Base-by-base conservation (phyloP, 1,139 yeast species). In the Saccharomyces hybrid region DNA sequence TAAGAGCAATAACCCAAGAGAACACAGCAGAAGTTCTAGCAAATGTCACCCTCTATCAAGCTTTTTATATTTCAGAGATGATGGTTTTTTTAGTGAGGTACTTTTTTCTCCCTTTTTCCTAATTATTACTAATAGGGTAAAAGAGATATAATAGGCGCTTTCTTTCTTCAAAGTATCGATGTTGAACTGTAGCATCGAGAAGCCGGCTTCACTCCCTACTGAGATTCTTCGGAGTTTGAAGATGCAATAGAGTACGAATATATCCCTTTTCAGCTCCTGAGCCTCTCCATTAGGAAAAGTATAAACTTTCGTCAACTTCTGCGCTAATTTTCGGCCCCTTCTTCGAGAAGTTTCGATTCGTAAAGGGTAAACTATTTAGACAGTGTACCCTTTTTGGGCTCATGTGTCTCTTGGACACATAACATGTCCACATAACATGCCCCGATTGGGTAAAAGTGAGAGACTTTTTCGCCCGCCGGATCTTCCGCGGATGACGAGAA, bases 391-490 rank as follows among this genome's bases (percentile, higher is more conserved):
- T 38, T 19, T 38, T 38, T 38, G 44, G 44, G 44, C 44, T 4
- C n/a, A 38, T 14, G 44, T 38, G 25, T 16, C 6, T 16, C 44
- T 38, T 38, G 44, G 44, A 38, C 44, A 38, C 44, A 38, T 38
- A 38, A 38, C 7, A 38, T 38, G 25, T 19, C n/a, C n/a, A 38
- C 44, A 38, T 38, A 16, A 38, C n/a, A 38, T 38, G 25, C 6
- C 44, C 44, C 44, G n/a, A 16, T 38, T 19, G 44, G 26, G 44
- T 11, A 38, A 38, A 38, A 38, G 5, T 38, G 44, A 38, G 44
- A 38, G 44, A 38, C 44, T 38, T 38, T 38, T 38, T 38, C 6
- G 44, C n/a, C 44, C 44, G 44, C 44, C 25, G n/a, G 44, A 38
- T 38, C 25, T 8, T 38, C 44, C 44, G 44, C 44, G 44, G 44